phyloP scores from a whole-genome alignment of 768 basidiomycete genomes.

The Sistotremastrum niveocremeum region DNA sequence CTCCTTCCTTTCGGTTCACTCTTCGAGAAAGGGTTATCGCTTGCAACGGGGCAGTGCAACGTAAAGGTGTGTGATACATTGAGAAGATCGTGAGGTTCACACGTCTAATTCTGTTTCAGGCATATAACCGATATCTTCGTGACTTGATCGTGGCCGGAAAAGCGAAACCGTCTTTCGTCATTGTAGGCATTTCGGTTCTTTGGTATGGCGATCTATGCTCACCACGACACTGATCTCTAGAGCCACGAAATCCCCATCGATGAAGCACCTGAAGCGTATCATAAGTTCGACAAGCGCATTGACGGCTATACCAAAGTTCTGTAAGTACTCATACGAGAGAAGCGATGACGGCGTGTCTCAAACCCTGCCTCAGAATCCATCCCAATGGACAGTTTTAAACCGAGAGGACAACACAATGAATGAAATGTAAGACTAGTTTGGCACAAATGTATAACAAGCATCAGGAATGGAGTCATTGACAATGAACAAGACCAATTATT shows the following conservation, averaged over 20 bases:
- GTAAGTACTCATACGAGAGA: background rate
- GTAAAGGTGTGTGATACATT: slow-evolving; percentile 26
- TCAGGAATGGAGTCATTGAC: no score
- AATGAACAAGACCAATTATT: no score
- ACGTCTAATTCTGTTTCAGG: slow-evolving; percentile 12
- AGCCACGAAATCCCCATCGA: slow-evolving; percentile 34
- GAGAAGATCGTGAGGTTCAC: background rate
- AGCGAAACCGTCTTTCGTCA: slow-evolving; percentile 41
- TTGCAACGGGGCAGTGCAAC: slow-evolving; percentile 45
- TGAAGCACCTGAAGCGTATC: slow-evolving; percentile 35
- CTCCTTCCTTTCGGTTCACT: slow-evolving; percentile 41
- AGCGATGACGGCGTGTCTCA: no score
- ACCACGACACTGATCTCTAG: background rate
- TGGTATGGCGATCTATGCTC: background rate
- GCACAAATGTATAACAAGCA: no score
- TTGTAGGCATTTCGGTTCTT: slow-evolving; percentile 16
- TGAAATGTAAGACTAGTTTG: no score
- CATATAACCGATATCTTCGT: slow-evolving; percentile 39
- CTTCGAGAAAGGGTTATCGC: slow-evolving; percentile 41
- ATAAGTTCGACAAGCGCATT: slow-evolving; percentile 38
- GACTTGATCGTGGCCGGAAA: slow-evolving; percentile 40
- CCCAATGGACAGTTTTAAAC: no score
- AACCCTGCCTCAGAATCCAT: no score
- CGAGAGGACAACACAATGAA: no score
- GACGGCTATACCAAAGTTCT: slow-evolving; percentile 43